Evolutionary conservation across 306 rosid genomes (phyloP).

Genomic region (Lathyrus aphaca): DNA sequence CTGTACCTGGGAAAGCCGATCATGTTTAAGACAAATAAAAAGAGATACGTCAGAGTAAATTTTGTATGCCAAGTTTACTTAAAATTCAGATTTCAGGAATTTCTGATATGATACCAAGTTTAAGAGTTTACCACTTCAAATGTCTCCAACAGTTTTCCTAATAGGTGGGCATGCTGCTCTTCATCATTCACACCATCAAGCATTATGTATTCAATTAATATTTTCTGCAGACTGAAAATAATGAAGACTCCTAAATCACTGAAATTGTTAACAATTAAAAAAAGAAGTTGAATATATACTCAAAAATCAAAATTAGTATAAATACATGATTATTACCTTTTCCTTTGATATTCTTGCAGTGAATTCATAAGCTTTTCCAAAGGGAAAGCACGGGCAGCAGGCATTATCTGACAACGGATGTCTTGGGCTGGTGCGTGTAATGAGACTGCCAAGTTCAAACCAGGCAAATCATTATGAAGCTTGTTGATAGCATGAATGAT

Average conservation of each 20-base stretch:
- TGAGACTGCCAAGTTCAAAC: constrained; percentile 94
- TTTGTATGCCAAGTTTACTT: neutral
- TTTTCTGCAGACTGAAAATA: constrained; percentile 73
- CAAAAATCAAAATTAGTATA: constrained; percentile 7
- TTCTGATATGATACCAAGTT: constrained; percentile 13
- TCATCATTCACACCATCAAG: constrained; percentile 94
- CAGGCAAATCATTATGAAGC: constrained; percentile 86
- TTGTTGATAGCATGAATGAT: constrained; percentile 88
- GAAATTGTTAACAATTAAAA: neutral
- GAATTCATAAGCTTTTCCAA: constrained; percentile 84
- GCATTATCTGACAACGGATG: constrained; percentile 97
- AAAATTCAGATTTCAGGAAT: constrained; percentile 12
- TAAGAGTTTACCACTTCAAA: constrained; percentile 78
- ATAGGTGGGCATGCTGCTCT: constrained; percentile 88
- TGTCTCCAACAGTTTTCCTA: constrained; percentile 77
- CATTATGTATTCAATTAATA: constrained; percentile 97
- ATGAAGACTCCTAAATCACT: constrained; percentile 26
- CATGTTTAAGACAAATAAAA: neutral
- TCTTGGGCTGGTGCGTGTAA: constrained; percentile 94
- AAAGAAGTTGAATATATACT: neutral
- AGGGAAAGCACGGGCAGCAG: constrained; percentile 98
- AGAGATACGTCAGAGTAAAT: neutral
- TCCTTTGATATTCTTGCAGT: constrained; percentile 78
- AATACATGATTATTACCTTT: constrained; percentile 48
- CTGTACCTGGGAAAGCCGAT: neutral